Evolutionary conservation across 2,329 filamentous ascomycete genomes (phyloP), one percentile per base, ranked within the genome.

Genomic region (Aspergillus costaricaensis): DNA sequence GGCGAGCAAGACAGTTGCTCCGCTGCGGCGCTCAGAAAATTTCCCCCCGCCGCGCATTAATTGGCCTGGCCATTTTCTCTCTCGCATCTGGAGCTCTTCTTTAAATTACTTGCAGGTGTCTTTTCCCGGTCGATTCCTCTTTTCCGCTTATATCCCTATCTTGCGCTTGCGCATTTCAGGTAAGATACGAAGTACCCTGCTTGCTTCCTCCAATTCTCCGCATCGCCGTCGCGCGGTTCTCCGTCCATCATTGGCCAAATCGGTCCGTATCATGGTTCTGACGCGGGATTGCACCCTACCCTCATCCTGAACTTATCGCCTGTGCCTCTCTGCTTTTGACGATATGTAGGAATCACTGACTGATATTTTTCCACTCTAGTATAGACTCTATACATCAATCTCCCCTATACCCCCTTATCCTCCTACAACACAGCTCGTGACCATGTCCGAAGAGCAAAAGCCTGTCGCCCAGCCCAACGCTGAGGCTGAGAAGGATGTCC

Each of bases 401-500:
- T 38, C 14, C 10, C 51, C 25, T 32, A 8, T 21, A 55, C 14
- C 27, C 30, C 30, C 50, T 47, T 7, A 39, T 10, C 27, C 25
- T 55, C 27, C 10, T 30, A 60, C 44, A 52, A 56, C 43, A 39
- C 38, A 51, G 60, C 55, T 50, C 58, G 77, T 77, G 76, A 57
- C 55, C 59, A 78, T 78, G 76, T 68, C 75, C 49, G 74, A 76
- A 54, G 74, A 77, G 68, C 71, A 75, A 59, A 77, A 78, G 64
- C 62, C 70, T 49, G 65, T 68, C 44, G 60, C 67, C 43, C 70
- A 72, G 47, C 62, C 72, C 48, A 80, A 81, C 65, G 69, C 70
- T 23, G 75, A 77, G 49, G 76, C 79, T n/a, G 77, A 78, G 61
- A 74, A 79, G 70, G 79, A 81, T 69, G 78, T 80, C 14, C 73